Evolutionary conservation across 225 moss, liverwort and hornwort species (phyloP).

Genomic region (Lunularia cruciata): DNA sequence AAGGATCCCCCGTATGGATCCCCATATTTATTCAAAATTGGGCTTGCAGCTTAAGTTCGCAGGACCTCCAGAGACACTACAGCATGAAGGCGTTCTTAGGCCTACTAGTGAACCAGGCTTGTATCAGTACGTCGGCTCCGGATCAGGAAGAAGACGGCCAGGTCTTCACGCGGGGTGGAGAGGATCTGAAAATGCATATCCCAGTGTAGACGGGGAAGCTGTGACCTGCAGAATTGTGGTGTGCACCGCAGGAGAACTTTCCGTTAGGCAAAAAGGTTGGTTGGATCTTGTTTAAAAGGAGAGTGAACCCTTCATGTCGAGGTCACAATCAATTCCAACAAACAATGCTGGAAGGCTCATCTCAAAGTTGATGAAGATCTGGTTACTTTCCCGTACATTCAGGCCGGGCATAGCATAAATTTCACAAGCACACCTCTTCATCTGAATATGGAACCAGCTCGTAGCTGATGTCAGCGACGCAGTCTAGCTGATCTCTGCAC

Average conservation of each 20-base stretch:
- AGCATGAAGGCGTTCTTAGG: slow-evolving; percentile 49
- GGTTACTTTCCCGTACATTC: too few species aligned
- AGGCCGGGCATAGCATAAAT: too few species aligned
- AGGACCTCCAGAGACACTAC: slow-evolving; percentile 45
- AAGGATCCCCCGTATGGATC: too few species aligned
- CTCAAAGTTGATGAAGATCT: too few species aligned
- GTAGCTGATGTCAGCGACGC: too few species aligned
- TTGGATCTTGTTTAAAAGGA: slow-evolving; percentile 23
- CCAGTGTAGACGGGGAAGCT: slow-evolving; percentile 6
- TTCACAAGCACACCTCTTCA: too few species aligned
- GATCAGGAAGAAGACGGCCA: slow-evolving; percentile 42
- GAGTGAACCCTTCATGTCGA: too few species aligned
- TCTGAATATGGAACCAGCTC: too few species aligned
- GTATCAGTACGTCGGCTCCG: slow-evolving; percentile 52
- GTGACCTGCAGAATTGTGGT: slow-evolving; percentile 39
- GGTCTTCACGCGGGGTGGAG: slow-evolving; percentile 38
- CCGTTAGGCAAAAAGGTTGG: slow-evolving; percentile 41
- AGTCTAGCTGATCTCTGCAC: too few species aligned
- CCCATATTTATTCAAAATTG: too few species aligned
- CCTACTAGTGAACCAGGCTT: slow-evolving; percentile 46
- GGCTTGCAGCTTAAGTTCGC: slow-evolving; percentile 58
- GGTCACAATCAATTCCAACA: too few species aligned
- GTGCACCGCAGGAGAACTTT: slow-evolving; percentile 25
- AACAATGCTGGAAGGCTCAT: too few species aligned
- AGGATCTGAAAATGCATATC: slow-evolving; percentile 35